phyloP scores from a whole-genome alignment of 2,329 filamentous ascomycete species.

The Alternaria incomplexa region DNA sequence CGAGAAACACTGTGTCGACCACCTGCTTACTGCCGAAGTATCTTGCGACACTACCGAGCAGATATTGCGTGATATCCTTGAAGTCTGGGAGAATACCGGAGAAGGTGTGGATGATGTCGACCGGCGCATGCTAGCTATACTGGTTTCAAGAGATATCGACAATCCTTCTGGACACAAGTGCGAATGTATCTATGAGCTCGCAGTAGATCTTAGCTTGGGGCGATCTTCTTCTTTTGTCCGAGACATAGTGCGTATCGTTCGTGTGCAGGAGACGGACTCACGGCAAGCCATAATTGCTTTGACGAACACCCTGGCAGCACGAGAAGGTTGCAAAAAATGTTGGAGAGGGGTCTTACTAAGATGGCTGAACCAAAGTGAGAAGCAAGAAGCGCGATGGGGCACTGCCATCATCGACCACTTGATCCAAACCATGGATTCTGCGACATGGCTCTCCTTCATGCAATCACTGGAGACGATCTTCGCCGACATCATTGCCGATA shows the following conservation, averaged over 20 bases:
- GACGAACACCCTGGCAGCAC: constrained; percentile 18
- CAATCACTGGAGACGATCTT: constrained; percentile 27
- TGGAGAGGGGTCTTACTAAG: constrained; percentile 31
- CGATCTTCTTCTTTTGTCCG: constrained; percentile 17
- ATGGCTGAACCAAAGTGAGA: constrained; percentile 16
- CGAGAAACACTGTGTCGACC: constrained; percentile 26
- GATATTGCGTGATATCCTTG: constrained; percentile 22
- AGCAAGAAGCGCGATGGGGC: not conserved
- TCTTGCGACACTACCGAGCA: constrained; percentile 12
- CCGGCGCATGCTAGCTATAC: constrained; percentile 24
- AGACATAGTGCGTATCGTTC: constrained; percentile 16
- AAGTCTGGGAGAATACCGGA: constrained; percentile 25
- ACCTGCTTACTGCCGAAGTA: constrained; percentile 14
- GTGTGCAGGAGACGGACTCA: not conserved
- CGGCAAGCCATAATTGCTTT: constrained; percentile 24
- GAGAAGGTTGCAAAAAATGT: constrained; percentile 14
- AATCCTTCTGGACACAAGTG: constrained; percentile 15
- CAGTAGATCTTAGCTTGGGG: not conserved
- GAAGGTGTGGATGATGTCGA: constrained; percentile 1
- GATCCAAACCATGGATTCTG: constrained; percentile 21
- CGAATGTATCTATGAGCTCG: constrained; percentile 28
- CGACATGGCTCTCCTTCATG: constrained; percentile 33
- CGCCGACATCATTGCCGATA: constrained; percentile 8
- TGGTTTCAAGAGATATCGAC: constrained; percentile 12
- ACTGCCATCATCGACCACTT: constrained; percentile 19